Conservation (phyloP, 2,329 filamentous ascomycete species). For the Diaporthe nobilis region DNA sequence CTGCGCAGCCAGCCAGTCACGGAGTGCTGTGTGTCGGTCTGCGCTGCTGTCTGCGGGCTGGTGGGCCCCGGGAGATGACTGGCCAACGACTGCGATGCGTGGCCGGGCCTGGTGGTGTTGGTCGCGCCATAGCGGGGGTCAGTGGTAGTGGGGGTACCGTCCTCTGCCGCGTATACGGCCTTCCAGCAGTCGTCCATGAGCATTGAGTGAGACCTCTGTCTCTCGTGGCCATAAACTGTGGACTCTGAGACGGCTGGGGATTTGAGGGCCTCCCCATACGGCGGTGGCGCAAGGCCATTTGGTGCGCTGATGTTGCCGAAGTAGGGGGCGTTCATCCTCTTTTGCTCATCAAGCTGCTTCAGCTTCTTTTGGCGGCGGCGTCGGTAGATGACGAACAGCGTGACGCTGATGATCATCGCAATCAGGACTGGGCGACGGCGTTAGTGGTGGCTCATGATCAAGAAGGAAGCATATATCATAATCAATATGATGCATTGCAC, state of each 20-base stretch:
- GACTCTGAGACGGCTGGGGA: constrained; percentile 22
- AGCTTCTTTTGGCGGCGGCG: neutral
- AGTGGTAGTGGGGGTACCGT: constrained; percentile 5
- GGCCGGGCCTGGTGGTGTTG: constrained; percentile 3
- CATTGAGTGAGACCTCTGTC: constrained; percentile 13
- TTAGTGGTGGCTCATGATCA: neutral
- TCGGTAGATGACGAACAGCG: constrained; percentile 9
- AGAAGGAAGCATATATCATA: neutral
- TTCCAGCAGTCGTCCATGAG: constrained; percentile 31
- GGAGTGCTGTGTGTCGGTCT: neutral
- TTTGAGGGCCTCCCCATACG: constrained; percentile 32
- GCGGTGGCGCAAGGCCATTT: constrained; percentile 34
- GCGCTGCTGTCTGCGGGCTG: constrained; percentile 4
- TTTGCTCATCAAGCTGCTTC: neutral
- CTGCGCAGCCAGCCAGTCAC: constrained; percentile 31
- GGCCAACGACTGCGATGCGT: neutral
- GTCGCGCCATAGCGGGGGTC: neutral
- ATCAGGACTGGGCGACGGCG: constrained; percentile 9
- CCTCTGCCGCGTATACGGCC: constrained; percentile 26
- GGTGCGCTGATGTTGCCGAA: constrained; percentile 32
- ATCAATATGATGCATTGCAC: neutral
- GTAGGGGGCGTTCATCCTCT: neutral
- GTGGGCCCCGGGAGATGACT: neutral
- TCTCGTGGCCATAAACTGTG: constrained; percentile 7
- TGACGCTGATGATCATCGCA: constrained; percentile 20